These are phyloP conservation scores for Aureobasidium zeae DNA, from an alignment of 2,329 filamentous ascomycete genomes.

Conservation along the genomic window DNA sequence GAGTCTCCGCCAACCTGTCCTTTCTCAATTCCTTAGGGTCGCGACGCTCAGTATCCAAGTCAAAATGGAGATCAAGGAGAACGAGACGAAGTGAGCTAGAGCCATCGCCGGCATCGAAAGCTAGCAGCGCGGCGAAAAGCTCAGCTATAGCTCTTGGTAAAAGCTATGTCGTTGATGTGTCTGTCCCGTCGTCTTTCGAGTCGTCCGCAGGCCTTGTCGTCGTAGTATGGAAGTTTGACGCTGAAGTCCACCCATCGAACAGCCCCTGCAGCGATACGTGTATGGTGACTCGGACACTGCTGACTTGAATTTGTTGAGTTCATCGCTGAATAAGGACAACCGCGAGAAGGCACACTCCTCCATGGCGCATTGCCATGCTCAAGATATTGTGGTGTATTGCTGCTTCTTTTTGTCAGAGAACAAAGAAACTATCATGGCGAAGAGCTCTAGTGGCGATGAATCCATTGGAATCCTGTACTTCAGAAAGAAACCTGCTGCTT, in stretches of 20 bases:
- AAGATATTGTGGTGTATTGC: constrained; percentile 2
- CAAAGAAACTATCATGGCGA: neutral
- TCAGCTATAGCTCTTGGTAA: neutral
- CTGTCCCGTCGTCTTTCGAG: constrained; percentile 3
- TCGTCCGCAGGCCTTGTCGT: constrained; percentile 4
- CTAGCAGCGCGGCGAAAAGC: neutral
- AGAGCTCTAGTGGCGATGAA: neutral
- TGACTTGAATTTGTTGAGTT: neutral
- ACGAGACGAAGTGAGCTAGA: neutral
- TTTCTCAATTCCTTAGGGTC: neutral
- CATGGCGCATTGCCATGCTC: constrained; percentile 1
- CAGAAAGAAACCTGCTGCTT: too few relatives aligned
- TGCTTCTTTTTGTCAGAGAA: neutral
- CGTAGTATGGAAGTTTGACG: constrained; percentile 1
- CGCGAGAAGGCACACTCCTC: constrained; percentile 3
- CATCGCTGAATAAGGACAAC: neutral
- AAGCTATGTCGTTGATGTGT: neutral
- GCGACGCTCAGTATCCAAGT: neutral
- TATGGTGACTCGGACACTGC: neutral
- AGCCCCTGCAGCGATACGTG: neutral
- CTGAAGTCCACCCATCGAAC: neutral
- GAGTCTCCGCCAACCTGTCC: neutral
- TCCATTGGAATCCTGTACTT: neutral
- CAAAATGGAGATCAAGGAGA: neutral
- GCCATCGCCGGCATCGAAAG: neutral